These are phyloP conservation scores for Pseudocercospora musae DNA, from an alignment of 2,329 filamentous ascomycete genomes.

Conservation along the genomic window DNA sequence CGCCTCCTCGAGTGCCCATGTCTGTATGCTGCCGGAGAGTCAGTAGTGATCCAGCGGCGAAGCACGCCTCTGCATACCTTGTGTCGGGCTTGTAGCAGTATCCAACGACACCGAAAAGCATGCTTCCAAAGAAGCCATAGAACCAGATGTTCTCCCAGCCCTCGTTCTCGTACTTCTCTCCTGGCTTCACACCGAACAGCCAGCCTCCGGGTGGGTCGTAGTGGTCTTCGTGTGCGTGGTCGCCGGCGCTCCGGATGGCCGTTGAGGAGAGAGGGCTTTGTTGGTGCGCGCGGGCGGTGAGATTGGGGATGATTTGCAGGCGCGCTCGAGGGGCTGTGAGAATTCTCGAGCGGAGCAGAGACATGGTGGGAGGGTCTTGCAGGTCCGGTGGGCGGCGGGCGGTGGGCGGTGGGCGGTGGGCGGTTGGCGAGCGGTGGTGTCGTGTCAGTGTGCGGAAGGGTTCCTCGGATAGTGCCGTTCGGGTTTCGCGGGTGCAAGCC, in stretches of 20 bases:
- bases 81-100: conserved; percentile 98
- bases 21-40: conserved; percentile 74
- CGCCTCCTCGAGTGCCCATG: conserved; percentile 97
- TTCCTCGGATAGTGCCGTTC: background rate
- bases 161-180: conserved; percentile 92
- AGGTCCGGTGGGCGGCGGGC: background rate
- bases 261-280: conserved; percentile 34
- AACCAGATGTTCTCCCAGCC: conserved; percentile 90
- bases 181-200: conserved; percentile 91
- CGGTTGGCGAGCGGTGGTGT: no score
- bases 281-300: conserved; percentile 24
- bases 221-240: conserved; percentile 70
- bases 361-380: conserved; percentile 24
- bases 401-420: no score
- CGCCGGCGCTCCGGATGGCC: conserved; percentile 38
- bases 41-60: background rate
- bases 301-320: conserved; percentile 33
- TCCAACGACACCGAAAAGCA: conserved; percentile 70
- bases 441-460: background rate
- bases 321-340: conserved; percentile 30
- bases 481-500: background rate
- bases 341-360: conserved; percentile 31
- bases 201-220: conserved; percentile 89
- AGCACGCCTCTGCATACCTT: conserved; percentile 62
- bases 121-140: conserved; percentile 77